Evolutionary conservation across 2,329 filamentous ascomycete species (phyloP).

Genomic region (Colletotrichum sp.): DNA sequence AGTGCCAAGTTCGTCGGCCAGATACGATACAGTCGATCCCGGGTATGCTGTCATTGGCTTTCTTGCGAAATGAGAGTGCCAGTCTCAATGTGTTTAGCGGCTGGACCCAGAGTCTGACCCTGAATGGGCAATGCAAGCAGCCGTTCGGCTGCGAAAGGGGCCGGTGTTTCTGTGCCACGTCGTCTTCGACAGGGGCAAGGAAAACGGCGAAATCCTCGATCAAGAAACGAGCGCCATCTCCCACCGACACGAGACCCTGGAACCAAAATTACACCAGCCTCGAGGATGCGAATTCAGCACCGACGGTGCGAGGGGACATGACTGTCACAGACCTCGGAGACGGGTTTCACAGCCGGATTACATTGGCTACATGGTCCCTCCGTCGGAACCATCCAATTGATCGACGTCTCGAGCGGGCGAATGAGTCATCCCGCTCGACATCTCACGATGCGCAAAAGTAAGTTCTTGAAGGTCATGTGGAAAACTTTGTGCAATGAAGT

Average conservation of each 20-base stretch:
- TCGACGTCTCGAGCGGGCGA: neutral
- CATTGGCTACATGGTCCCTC: neutral
- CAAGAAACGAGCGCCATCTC: neutral
- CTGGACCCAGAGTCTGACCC: neutral
- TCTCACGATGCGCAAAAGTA: neutral
- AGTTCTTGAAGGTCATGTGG: conserved; percentile 4
- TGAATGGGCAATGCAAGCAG: neutral
- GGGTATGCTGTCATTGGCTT: neutral
- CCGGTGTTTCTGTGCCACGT: neutral
- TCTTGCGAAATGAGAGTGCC: neutral
- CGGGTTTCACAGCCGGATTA: neutral
- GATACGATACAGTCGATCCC: neutral
- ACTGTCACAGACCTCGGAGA: neutral
- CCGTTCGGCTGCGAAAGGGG: neutral
- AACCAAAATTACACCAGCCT: neutral
- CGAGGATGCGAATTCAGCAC: neutral
- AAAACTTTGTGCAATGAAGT: conserved; percentile 6
- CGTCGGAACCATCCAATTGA: neutral
- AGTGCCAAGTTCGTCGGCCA: neutral
- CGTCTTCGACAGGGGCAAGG: neutral
- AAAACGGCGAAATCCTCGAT: neutral
- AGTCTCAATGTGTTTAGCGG: neutral
- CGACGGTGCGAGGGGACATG: neutral
- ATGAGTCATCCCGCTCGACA: neutral
- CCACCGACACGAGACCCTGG: neutral